These are phyloP conservation scores for Trichoderma polysporum DNA, from an alignment of 2,329 filamentous ascomycete species.

Conservation along the genomic window DNA sequence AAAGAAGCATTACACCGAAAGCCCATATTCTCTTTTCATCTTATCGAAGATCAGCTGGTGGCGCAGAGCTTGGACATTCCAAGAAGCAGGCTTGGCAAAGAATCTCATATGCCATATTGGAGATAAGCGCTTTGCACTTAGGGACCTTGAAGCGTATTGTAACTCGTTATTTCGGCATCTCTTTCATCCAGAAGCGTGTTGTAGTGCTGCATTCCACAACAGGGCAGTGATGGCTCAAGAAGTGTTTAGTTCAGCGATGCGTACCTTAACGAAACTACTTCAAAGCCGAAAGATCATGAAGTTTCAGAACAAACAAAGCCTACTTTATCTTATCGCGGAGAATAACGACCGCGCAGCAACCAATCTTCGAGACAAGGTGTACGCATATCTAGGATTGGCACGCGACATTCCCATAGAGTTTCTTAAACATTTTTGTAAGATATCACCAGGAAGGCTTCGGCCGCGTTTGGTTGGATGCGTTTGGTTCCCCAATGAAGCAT, in stretches of 20 bases:
- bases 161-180: background rate
- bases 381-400: background rate
- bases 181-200: background rate
- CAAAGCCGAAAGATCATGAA: background rate
- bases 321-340: background rate
- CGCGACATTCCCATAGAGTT: background rate
- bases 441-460: too few species aligned
- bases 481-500: too few species aligned
- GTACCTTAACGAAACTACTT: too few species aligned
- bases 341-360: background rate
- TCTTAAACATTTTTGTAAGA: background rate
- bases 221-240: background rate
- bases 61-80: background rate
- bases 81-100: background rate
- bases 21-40: background rate
- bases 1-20: background rate
- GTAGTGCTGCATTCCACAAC: background rate
- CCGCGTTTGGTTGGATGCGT: too few species aligned
- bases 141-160: background rate
- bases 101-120: background rate
- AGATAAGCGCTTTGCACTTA: background rate
- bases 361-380: background rate
- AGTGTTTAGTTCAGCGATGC: accelerated
- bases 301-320: background rate
- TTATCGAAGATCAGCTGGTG: background rate